phyloP scores from a whole-genome alignment of 1,284 basidiomycete species.

The Papiliotrema flavescens region DNA sequence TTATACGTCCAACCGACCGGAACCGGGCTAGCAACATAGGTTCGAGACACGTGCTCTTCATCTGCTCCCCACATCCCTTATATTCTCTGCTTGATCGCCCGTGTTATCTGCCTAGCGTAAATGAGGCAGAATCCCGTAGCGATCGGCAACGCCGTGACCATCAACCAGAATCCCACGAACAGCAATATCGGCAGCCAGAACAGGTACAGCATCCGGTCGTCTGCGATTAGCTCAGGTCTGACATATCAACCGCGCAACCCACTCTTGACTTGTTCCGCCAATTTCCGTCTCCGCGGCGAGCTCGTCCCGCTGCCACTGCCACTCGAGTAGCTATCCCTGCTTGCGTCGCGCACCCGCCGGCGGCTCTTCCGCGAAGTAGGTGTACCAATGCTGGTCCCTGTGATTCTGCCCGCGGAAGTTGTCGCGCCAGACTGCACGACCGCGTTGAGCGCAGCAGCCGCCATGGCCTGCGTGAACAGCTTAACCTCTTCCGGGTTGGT shows the following conservation, averaged over 20 bases:
- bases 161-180: slow-evolving; percentile 46
- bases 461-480: slow-evolving; percentile 45
- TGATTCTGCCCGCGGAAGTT: slow-evolving; percentile 8
- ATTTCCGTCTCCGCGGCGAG: slow-evolving; percentile 10
- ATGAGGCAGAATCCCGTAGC: slow-evolving; percentile 42
- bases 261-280: slow-evolving; percentile 53
- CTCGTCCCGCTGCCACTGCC: neutral
- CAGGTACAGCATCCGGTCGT: slow-evolving; percentile 84
- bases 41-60: no score
- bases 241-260: slow-evolving; percentile 29
- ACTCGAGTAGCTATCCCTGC: neutral
- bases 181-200: slow-evolving; percentile 90
- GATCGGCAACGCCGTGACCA: slow-evolving; percentile 43
- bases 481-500: slow-evolving; percentile 44
- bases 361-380: slow-evolving; percentile 5
- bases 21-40: no score
- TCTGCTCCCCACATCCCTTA: neutral
- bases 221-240: slow-evolving; percentile 49
- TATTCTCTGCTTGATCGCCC: slow-evolving; percentile 41
- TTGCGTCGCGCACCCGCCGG: slow-evolving; percentile 5
- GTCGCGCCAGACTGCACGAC: slow-evolving; percentile 40
- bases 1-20: no score
- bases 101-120: slow-evolving; percentile 39
- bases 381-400: neutral
- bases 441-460: slow-evolving; percentile 42